Percentiles rank a stretch among this genome's conserved stretches.
Evolutionary conservation across 225 moss, liverwort and hornwort genomes (phyloP).

Genomic region (Anthoceros angustus): DNA sequence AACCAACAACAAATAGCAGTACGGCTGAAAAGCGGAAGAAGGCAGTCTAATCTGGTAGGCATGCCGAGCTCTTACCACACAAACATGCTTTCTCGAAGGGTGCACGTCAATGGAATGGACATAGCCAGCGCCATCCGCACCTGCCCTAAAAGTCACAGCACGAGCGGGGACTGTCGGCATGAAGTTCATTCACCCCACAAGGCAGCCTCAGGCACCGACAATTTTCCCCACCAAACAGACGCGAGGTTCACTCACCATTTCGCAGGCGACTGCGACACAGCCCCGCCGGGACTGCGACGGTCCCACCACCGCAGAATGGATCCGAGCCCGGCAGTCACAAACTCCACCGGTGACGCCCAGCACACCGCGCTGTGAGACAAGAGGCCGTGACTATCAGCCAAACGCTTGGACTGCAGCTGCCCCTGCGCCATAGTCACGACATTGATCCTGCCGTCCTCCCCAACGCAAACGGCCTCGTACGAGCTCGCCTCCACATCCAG

Average conservation of each 20-base stretch:
- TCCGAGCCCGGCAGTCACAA: constrained; percentile 73
- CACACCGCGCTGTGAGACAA: constrained; percentile 70
- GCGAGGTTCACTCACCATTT: constrained; percentile 41
- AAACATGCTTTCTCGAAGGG: constrained; percentile 90
- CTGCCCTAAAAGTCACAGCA: constrained; percentile 29
- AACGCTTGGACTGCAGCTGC: constrained; percentile 45
- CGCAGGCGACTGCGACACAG: constrained; percentile 77
- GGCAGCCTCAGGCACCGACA: too few species aligned
- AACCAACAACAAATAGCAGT: neutral
- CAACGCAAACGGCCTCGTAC: constrained; percentile 63
- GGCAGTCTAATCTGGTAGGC: neutral
- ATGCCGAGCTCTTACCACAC: constrained; percentile 35
- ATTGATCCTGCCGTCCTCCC: constrained; percentile 73
- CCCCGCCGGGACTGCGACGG: constrained; percentile 66
- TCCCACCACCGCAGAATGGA: constrained; percentile 97
- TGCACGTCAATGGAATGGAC: constrained; percentile 82
- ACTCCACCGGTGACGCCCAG: constrained; percentile 83
- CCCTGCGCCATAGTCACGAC: constrained; percentile 63
- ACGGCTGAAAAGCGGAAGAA: neutral
- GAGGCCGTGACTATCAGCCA: constrained; percentile 75
- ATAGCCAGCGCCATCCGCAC: constrained; percentile 45
- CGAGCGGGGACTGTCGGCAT: neutral
- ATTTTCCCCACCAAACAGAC: neutral
- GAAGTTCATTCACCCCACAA: too few species aligned
- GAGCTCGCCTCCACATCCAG: constrained; percentile 67